Conservation (phyloP, 768 basidiomycete species). For the Trametes elegans region DNA sequence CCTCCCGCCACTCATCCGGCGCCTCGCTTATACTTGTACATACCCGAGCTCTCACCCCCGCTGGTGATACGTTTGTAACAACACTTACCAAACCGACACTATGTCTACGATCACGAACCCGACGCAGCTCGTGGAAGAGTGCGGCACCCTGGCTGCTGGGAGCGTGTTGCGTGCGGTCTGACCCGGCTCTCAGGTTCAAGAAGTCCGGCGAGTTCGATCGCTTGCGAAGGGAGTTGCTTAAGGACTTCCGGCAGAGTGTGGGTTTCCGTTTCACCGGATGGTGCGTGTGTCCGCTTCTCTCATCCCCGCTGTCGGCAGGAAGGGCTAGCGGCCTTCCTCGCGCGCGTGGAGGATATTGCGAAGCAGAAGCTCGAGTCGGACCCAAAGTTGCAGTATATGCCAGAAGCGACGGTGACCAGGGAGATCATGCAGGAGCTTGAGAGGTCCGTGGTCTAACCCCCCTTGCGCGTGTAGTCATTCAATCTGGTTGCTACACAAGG, state of each 20-base stretch:
- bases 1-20: conserved; percentile 15
- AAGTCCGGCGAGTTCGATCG: conserved; percentile 79
- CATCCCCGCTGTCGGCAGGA: conserved; percentile 38
- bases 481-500: conserved; percentile 32
- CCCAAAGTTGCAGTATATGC: conserved; percentile 48
- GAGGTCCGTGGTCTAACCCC: conserved; percentile 43
- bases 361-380: conserved; percentile 54
- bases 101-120: conserved; percentile 55
- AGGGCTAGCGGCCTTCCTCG: conserved; percentile 49
- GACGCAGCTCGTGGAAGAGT: conserved; percentile 65
- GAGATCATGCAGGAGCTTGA: conserved; percentile 74
- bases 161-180: neutral
- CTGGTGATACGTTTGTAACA: too few species aligned
- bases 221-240: conserved; percentile 60
- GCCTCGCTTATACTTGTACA: neutral
- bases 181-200: conserved; percentile 56
- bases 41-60: too few species aligned
- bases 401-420: conserved; percentile 51
- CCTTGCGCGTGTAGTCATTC: neutral
- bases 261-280: conserved; percentile 26
- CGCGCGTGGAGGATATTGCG: conserved; percentile 61
- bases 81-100: neutral
- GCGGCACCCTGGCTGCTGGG: conserved; percentile 15
- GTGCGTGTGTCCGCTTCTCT: conserved; percentile 8
- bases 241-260: conserved; percentile 62